phyloP scores from a whole-genome alignment of 2,329 filamentous ascomycete species.

The Tolypocladium ovalisporum region DNA sequence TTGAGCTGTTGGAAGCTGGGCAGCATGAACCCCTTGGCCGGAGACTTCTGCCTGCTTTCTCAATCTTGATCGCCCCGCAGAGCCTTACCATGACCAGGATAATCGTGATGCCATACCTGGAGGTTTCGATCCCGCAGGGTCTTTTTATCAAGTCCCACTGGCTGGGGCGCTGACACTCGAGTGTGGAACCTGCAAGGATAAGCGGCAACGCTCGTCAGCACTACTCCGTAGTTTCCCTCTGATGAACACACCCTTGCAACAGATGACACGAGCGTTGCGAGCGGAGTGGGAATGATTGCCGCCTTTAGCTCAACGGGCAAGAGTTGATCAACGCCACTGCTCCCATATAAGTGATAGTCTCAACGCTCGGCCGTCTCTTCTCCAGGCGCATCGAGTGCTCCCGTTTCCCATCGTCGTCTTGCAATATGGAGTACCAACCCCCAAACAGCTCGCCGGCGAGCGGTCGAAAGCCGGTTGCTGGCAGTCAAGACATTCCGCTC shows the following conservation, averaged over 20 bases:
- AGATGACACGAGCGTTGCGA: background rate
- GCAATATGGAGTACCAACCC: background rate
- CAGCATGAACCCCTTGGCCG: background rate
- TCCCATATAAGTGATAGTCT: background rate
- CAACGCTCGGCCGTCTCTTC: background rate
- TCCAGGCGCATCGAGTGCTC: background rate
- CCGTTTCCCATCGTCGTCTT: background rate
- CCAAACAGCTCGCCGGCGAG: background rate
- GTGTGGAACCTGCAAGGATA: background rate
- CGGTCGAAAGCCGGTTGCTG: background rate
- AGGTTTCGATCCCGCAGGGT: background rate
- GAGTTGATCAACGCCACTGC: background rate
- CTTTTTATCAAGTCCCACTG: background rate
- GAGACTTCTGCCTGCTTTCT: background rate
- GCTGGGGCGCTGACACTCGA: background rate
- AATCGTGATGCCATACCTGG: background rate
- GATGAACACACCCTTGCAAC: background rate
- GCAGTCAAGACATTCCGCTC: background rate
- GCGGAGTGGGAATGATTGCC: background rate
- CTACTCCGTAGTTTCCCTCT: background rate
- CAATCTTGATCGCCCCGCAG: background rate
- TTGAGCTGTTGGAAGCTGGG: background rate
- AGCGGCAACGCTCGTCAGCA: background rate
- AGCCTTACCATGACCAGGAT: background rate
- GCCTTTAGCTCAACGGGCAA: background rate